phyloP scores from a whole-genome alignment of 2,329 filamentous ascomycete species.

The Cercospora sp. region DNA sequence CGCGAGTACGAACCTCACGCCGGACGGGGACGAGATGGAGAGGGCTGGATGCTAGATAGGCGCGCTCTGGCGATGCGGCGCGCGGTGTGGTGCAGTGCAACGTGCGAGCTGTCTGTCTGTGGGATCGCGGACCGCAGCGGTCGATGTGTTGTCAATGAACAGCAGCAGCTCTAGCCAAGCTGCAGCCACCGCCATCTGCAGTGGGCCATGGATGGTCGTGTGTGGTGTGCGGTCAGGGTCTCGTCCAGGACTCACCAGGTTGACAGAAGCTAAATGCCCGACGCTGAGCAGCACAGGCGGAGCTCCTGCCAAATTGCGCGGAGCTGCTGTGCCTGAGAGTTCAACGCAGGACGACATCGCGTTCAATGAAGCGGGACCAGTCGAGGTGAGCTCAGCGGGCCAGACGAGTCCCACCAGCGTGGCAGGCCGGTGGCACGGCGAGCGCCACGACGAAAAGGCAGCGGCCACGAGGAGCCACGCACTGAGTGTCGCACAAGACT shows the following conservation, averaged over 20 bases:
- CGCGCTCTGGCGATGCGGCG: neutral
- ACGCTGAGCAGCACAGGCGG: neutral
- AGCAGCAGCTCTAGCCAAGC: neutral
- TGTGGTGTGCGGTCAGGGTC: neutral
- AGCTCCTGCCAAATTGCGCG: neutral
- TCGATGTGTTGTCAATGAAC: neutral
- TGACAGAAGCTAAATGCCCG: neutral
- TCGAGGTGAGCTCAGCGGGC: neutral
- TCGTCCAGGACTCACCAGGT: neutral
- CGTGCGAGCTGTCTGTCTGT: neutral
- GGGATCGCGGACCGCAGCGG: neutral
- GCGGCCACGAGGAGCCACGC: conserved; percentile 9
- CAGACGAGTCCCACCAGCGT: neutral
- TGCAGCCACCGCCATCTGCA: neutral
- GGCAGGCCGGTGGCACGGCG: neutral
- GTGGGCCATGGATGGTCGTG: neutral
- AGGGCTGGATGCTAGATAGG: neutral
- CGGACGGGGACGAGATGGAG: neutral
- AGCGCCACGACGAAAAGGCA: neutral
- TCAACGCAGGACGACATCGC: neutral
- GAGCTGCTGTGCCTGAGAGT: neutral
- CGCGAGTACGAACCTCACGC: neutral
- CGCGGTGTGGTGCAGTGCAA: neutral
- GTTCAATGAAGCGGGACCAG: neutral
- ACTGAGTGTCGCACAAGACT: neutral